Evolutionary conservation across 2,329 filamentous ascomycete species (phyloP).

Genomic region (Scortechinia acanthostroma): DNA sequence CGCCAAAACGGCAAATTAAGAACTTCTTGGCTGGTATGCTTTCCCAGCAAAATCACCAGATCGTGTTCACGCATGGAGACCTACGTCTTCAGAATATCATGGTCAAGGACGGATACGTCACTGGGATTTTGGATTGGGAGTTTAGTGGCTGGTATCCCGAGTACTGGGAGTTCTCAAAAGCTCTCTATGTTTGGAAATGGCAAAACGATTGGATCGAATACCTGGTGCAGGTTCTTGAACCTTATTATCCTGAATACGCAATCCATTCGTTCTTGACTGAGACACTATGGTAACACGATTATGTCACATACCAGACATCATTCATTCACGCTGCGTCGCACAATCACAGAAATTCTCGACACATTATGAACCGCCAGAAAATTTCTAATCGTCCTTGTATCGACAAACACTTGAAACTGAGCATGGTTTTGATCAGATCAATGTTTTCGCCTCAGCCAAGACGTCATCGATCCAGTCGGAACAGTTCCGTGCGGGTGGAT

Average conservation of each 20-base stretch:
- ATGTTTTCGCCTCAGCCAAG: not conserved
- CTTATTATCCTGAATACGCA: conserved; percentile 2
- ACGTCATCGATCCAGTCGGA: conserved; percentile 1
- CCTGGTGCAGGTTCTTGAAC: not conserved
- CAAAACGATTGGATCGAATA: conserved; percentile 1
- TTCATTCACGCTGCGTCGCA: too few species aligned
- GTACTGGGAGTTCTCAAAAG: conserved; percentile 1
- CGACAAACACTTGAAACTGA: too few species aligned
- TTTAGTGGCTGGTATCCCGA: not conserved
- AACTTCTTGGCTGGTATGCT: conserved; percentile 3
- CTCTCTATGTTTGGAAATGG: conserved; percentile 1
- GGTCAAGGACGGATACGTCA: not conserved
- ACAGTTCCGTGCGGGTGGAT: not conserved
- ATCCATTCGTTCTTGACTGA: not conserved
- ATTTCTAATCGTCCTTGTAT: too few species aligned
- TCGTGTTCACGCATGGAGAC: not conserved
- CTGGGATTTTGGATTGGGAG: not conserved
- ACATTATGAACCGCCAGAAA: too few species aligned
- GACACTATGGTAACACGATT: not conserved
- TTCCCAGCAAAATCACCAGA: not conserved
- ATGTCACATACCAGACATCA: not conserved
- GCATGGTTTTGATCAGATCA: not conserved
- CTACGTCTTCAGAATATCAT: not conserved
- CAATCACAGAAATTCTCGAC: too few species aligned
- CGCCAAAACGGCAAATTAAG: not conserved